Percentiles rank a stretch among this genome's conserved stretches.
These are phyloP conservation scores for Aspergillus aculeatus DNA, from an alignment of 2,329 filamentous ascomycete species.

Conservation along the genomic window DNA sequence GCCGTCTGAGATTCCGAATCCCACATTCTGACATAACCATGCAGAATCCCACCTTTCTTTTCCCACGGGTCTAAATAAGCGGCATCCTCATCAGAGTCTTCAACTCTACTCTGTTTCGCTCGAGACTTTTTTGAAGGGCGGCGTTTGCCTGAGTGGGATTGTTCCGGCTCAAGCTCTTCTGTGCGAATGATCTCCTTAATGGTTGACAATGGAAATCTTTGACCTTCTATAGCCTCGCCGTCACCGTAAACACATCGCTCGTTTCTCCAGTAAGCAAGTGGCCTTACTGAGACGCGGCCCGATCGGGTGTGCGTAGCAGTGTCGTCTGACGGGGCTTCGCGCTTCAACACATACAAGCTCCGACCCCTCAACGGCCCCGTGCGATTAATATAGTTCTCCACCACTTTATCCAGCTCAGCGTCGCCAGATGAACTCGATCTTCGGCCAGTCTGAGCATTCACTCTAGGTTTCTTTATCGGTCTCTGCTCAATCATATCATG, in stretches of 20 bases:
- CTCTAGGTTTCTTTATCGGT: conserved; percentile 35
- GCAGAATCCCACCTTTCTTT: conserved; percentile 43
- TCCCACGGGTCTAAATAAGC: conserved; percentile 46
- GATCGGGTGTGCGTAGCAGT: conserved; percentile 67
- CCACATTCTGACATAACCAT: conserved; percentile 47
- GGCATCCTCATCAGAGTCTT: conserved; percentile 41
- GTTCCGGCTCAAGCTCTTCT: conserved; percentile 57
- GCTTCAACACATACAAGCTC: conserved; percentile 52
- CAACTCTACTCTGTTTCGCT: conserved; percentile 36
- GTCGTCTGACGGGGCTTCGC: conserved; percentile 53
- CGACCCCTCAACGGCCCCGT: conserved; percentile 48
- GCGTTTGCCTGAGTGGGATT: conserved; percentile 38
- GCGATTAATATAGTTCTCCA: conserved; percentile 45
- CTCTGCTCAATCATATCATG: conserved; percentile 25
- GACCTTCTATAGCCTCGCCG: conserved; percentile 57
- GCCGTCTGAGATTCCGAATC: conserved; percentile 39
- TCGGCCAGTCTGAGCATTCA: conserved; percentile 22
- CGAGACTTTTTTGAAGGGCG: conserved; percentile 35
- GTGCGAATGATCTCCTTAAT: conserved; percentile 77
- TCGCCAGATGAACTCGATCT: conserved; percentile 27
- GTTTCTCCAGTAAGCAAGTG: conserved; percentile 82
- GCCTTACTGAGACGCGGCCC: conserved; percentile 73
- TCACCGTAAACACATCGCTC: conserved; percentile 72
- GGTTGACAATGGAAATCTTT: conserved; percentile 62
- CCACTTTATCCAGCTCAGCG: conserved; percentile 42